Base-by-base conservation (phyloP, 139 green algal genomes). In the Zygnema cylindricum region DNA sequence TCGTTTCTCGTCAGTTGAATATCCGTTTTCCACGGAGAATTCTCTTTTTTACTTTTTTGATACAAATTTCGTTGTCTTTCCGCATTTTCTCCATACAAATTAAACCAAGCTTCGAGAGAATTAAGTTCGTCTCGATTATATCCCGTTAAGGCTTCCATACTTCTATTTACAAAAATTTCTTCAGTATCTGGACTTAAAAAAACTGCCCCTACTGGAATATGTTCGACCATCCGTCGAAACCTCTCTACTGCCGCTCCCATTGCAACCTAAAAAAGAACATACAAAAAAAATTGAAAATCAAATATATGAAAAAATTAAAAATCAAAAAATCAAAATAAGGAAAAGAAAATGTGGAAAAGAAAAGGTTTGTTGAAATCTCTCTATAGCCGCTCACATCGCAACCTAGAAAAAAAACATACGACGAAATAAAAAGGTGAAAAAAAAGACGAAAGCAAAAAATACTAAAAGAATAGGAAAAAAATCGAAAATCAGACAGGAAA, bases 211-310 rank as follows among this genome's bases (percentile, higher is more conserved):
- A 85, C 69, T 0, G 83, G 83, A n/a, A 88, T 11, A 0, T 84
- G 76, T 69, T 88, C 83, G 63, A 88, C 83, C 69, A 88, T 55
- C 22, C 63, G 36, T 2, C 40, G 69, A 1, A 40, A 82, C 55
- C 69, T 69, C 55, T 40, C 55, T 16, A 77, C 79, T 0, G 43
- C 79, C 1, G 42, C 54, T 25, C n/a, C 33, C 79, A 73, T 41
- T 0, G 1, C 3, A 16, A 25, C 25, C 41, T 21, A 35, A 3
- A 3, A 33, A 1, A n/a, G 75, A 63, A n/a, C n/a, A n/a, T n/a
- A n/a, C n/a, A n/a, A n/a, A n/a, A n/a, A n/a, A n/a, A n/a, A n/a
- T n/a, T n/a, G n/a, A n/a, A n/a, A n/a, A n/a, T n/a, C n/a, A n/a
- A n/a, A n/a, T n/a, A n/a, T n/a, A n/a, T n/a, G n/a, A n/a, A n/a